Base-by-base conservation (phyloP, 305 asterid species). In the Vinca major region DNA sequence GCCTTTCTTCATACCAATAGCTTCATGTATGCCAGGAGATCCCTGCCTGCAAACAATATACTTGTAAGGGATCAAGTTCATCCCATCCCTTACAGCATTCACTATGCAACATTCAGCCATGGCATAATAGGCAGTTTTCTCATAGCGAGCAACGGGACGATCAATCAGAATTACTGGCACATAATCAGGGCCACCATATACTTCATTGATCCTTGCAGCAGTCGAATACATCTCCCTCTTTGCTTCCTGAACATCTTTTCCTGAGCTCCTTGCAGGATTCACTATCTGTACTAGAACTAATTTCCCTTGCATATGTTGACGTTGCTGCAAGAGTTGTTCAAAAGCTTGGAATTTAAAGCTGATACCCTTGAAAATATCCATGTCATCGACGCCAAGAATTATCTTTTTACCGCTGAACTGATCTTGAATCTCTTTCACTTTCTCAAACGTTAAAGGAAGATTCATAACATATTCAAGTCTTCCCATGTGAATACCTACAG, bases 291-390 rank as follows among this genome's bases (percentile, higher is more conserved):
- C 84, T 81, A 90, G 69, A 47, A 90, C 92, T 43, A 88, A 61
- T 68, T 84, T 86, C 51, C 88, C 89, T 71, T 73, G 89, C 57
- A 79, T 61, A 40, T 65, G 73, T 47, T 63, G 71, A 26, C 79
- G 89, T 70, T 84, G 87, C 69, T 74, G 73, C 78, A 90, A 69
- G 57, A 91, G 89, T 66, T 80, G 85, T 76, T 87, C 92, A 62
- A 91, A 90, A 48, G 97, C 95, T 13, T 88, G 85, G 77, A 90
- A 72, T 76, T 90, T 88, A 72, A 90, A 72, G 74, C 92, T 86
- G 75, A 88, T 85, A 73, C 97, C 97, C 78, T 90, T 90, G 65
- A 90, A 90, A 56, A 90, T 90, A 72, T 90, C 97, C 97, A 90
- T 90, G 79, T 90, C 95, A 65, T 90, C 95, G 53, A 90, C 87